Evolutionary conservation across 2,329 filamentous ascomycete genomes (phyloP), one percentile per base, ranked within the genome.

Genomic region (Fusarium lyarnte): DNA sequence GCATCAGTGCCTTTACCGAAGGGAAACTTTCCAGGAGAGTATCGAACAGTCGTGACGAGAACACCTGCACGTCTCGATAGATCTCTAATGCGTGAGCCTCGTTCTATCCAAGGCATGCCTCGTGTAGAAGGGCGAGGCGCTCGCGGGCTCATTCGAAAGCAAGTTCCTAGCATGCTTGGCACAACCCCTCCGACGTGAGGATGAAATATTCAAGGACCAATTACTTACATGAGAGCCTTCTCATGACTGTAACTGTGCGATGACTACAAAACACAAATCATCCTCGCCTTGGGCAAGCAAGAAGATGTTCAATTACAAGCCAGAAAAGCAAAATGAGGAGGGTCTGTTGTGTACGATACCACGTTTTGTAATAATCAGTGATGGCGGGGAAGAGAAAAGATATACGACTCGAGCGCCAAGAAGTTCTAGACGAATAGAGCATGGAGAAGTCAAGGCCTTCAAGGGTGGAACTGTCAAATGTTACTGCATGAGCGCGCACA

Each of bases 91-190:
- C 94, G 94, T 80, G 95, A 98, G 82, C 95, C 95, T 35, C 89
- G 95, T 64, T 91, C 93, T 70, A 95, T 97, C 42, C 94, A 97
- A 80, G 95, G 95, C 39, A 91, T 94, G n/a, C 94, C 94, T 29
- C 84, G 89, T 38, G 85, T 87, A 23, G 87, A 89, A 65, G 85
- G 86, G 62, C 84, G 85, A n/a, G 81, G 85, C 36, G 82, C 82
- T 12, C 84, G 84, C 42, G 86, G 86, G 33, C 81, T 90, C 53
- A 77, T 87, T 58, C 81, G 88, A 71, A 90, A 90, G 78, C 88
- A 90, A 76, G 88, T 90, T 29, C 82, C 84, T 25, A 85, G 82
- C 70, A 85, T 85, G 83, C 73, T 85, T 45, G 84, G 84, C 41
- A 82, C 82, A 8, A 82, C 83, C 10, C 83, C 84, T 17, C 82